Base-by-base conservation (phyloP, 306 rosid genomes). In the Glycine soja region DNA sequence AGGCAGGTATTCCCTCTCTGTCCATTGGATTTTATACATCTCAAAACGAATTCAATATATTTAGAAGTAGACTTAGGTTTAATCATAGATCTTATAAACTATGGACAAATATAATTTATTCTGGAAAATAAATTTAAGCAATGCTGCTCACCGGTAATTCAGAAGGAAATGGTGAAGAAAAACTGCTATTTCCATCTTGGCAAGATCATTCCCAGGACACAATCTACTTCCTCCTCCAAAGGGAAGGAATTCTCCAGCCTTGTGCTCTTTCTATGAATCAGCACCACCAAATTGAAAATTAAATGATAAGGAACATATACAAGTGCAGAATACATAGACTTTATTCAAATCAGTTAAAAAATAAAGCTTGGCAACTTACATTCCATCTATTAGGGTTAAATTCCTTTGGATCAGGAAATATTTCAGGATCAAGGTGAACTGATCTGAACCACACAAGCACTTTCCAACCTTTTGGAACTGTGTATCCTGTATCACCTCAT, bases 401-500 rank as follows among this genome's bases (percentile, higher is more conserved):
- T 66, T 90, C 93, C 86, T 13, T 85, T 19, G 99, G 99, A 58
- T 93, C 75, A 11, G 92, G 93, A 85, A 88, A 95, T 70, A 83
- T 85, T 87, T 93, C 92, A 16, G 97, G 90, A 84, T 95, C 97
- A 3, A 84, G 88, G 59, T 95, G 99, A 86, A 95, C 88, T 9
- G 86, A 87, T 63, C 99, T 88, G 58, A 95, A 95, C 99, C 99
- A 95, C 2, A 87, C 90, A 38, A 95, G 90, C 3, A 83, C 91
- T 86, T 88, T 95, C 99, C 99, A 92, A 15, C 97, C 97, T 82
- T 90, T 89, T 32, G 99, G 99, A 82, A 95, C 81, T 58, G 64
- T 70, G 57, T 91, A 92, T 43, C 99, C 99, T 95, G 84, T 58
- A 14, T 10, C 10, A 86, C 38, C 8, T n/a, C 79, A 82, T n/a